A percentile compares a stretch with the other conserved stretches of the same genome.
Conservation (phyloP, 1,139 yeast species). For the Blastobotrys serpentis region DNA sequence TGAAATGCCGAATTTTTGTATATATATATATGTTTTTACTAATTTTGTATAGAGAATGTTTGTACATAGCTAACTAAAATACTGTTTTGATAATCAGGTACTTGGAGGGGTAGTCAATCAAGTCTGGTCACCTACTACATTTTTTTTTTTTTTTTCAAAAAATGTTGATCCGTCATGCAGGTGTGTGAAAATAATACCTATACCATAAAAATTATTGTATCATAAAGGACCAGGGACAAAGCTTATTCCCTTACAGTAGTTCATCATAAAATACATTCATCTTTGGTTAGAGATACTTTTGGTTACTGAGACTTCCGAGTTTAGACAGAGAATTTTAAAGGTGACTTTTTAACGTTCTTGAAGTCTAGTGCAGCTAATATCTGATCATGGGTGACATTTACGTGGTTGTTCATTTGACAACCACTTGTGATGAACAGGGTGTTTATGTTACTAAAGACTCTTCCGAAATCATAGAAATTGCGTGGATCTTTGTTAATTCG, state of each 20-base stretch:
- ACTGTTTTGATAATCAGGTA: not conserved
- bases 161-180: not conserved
- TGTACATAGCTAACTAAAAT: not conserved
- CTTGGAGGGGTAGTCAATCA: too few species aligned
- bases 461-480: constrained; percentile 63
- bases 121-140: not conserved
- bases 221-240: too few species aligned
- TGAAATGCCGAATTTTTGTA: not conserved
- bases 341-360: too few species aligned
- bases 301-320: not conserved
- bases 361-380: not conserved
- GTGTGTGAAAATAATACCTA: not conserved
- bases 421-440: constrained; percentile 68
- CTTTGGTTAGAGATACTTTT: not conserved
- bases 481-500: constrained; percentile 57
- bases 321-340: not conserved
- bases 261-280: not conserved
- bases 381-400: constrained; percentile 37
- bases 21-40: constrained; percentile 1
- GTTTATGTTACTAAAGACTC: constrained; percentile 60
- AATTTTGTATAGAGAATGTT: not conserved
- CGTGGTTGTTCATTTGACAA: constrained; percentile 60
- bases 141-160: constrained; percentile 1
- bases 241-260: not conserved
- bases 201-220: not conserved